A percentile compares a stretch with the other conserved stretches of the same genome.
Evolutionary conservation across 78 protist genomes (phyloP).

Genomic region (Bodo saltans): DNA sequence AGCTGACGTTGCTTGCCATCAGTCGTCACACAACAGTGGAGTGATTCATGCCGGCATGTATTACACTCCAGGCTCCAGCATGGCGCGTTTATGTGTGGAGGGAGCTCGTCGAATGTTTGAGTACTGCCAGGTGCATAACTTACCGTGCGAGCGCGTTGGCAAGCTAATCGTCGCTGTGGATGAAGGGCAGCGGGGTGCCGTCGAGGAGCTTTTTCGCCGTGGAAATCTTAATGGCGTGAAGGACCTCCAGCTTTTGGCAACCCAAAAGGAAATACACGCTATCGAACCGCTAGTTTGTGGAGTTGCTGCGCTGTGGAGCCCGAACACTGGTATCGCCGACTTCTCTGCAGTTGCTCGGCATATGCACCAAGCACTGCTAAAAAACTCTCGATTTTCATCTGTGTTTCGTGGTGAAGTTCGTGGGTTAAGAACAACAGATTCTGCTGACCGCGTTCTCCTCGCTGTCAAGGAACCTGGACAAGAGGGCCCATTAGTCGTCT

Average conservation of each 20-base stretch:
- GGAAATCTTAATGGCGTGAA: slow-evolving; percentile 60
- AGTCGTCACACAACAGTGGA: slow-evolving; percentile 53
- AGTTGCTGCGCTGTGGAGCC: slow-evolving; percentile 54
- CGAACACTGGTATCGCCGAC: slow-evolving; percentile 58
- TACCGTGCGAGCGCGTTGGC: slow-evolving; percentile 49
- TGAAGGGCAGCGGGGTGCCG: slow-evolving; percentile 9
- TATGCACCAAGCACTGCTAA: not conserved
- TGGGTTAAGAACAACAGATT: too few species aligned
- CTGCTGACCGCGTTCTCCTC: not conserved
- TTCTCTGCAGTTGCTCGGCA: slow-evolving; percentile 22
- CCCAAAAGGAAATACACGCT: slow-evolving; percentile 48
- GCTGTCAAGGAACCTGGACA: not conserved
- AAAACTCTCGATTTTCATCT: too few species aligned
- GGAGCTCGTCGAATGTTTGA: slow-evolving; percentile 44
- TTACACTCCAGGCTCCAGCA: slow-evolving; percentile 44
- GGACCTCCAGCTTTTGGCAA: slow-evolving; percentile 32
- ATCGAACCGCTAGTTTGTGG: slow-evolving; percentile 1
- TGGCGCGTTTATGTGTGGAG: slow-evolving; percentile 44
- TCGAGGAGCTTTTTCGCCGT: slow-evolving; percentile 39
- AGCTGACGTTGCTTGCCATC: slow-evolving; percentile 44
- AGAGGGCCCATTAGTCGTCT: not conserved
- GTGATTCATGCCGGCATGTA: slow-evolving; percentile 71
- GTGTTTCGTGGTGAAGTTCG: not conserved
- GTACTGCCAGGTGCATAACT: slow-evolving; percentile 30
- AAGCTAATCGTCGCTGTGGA: slow-evolving; percentile 54